Base-by-base conservation (phyloP, 441 rosid genomes). In the Gossypium schwendimanii region DNA sequence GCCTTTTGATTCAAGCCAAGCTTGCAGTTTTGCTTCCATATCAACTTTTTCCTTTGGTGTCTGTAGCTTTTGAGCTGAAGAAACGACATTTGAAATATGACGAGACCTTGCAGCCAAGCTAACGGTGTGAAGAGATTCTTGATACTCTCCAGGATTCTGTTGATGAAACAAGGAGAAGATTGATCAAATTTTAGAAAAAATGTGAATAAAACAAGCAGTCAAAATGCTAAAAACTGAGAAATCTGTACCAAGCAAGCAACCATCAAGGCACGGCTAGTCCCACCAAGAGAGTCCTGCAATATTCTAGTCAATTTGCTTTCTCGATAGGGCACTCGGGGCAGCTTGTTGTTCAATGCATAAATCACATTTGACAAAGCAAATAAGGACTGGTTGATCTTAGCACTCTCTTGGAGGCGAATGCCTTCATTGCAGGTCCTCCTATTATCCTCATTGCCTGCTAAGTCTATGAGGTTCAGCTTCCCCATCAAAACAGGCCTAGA, bases 91-190 rank as follows among this genome's bases (percentile, higher is more conserved):
- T 10, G 90, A 81, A 66, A 94, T 86, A 68, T 86, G 91, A 58
- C 97, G 89, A 64, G 97, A 94, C 83, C 98, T 88, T 69, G 99
- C 93, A 28, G 99, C 98, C 80, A 94, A 84, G 81, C 96, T 89
- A 59, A 94, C 89, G 0, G 98, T 92, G 45, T 86, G 91, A 64
- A 92, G 89, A 60, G 98, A 88, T 83, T 92, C 99, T 77, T 88
- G 97, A 78, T 91, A 89, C 77, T 91, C 96, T 73, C 98, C 98
- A 3, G 97, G 98, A 78, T 92, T 94, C 99, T 92, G 36, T 69
- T 33, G 55, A 24, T 10, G 36, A 28, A 74, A 39, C 18, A 65
- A 2, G 33, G 47, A 50, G 9, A 67, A 20, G 6, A 52, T 24
- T 54, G 21, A 69, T 62, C 55, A 65, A 33, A 10, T 12, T 41